These are phyloP conservation scores for Pichia nakasei DNA, from an alignment of 805 yeast genomes.

Conservation along the genomic window DNA sequence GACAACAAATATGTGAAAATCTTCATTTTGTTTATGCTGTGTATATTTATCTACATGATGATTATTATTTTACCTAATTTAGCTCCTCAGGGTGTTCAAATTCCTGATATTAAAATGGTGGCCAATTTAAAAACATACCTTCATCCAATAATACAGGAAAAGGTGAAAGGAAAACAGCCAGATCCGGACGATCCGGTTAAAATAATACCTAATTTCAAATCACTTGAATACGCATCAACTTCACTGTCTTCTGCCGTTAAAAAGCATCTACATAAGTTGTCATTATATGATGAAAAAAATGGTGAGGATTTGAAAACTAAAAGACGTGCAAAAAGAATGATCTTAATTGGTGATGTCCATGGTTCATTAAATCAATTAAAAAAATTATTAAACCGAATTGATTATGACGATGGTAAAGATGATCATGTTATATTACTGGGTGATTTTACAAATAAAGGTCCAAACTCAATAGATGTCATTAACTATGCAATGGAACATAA, in stretches of 20 bases:
- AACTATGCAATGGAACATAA: conserved; percentile 52
- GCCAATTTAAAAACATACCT: conserved; percentile 17
- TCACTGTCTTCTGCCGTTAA: conserved; percentile 13
- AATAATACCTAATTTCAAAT: conserved; percentile 18
- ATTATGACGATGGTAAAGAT: conserved; percentile 31
- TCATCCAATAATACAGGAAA: conserved; percentile 22
- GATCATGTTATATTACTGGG: conserved; percentile 71
- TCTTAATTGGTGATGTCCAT: conserved; percentile 83
- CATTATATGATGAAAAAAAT: conserved; percentile 1
- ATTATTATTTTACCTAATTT: conserved; percentile 24
- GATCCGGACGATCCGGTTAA: conserved; percentile 23
- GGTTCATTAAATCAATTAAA: conserved; percentile 57
- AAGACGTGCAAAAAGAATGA: conserved; percentile 36
- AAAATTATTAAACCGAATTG: conserved; percentile 41
- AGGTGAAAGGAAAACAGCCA: conserved; percentile 1
- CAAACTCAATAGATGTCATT: conserved; percentile 59
- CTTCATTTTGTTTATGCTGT: conserved; percentile 8
- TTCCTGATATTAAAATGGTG: conserved; percentile 21
- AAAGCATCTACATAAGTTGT: conserved; percentile 15
- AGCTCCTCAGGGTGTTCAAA: conserved; percentile 25
- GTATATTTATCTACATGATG: conserved; percentile 21
- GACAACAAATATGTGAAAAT: conserved; percentile 8
- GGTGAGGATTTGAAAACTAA: neutral
- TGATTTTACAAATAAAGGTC: conserved; percentile 81
- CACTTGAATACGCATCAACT: conserved; percentile 14